Evolutionary conservation across 495 filamentous ascomycete species (phyloP).

Genomic region (Bombardia bombarda): DNA sequence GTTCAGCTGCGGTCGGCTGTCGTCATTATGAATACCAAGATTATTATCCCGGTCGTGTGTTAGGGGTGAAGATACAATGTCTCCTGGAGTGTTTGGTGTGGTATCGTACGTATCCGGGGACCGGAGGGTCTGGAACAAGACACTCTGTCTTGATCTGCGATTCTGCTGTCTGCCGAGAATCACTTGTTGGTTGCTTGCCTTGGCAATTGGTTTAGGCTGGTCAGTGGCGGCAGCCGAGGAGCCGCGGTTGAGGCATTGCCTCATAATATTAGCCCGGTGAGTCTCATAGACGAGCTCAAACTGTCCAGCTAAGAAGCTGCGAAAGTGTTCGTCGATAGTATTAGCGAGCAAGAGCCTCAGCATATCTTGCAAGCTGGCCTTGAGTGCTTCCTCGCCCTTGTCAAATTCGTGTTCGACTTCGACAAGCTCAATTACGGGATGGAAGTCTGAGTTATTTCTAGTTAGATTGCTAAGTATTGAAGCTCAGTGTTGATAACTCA

Average conservation of each 20-base stretch:
- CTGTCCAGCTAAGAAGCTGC: slow-evolving; percentile 19
- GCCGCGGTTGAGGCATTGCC: slow-evolving; percentile 7
- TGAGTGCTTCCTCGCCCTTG: slow-evolving; percentile 13
- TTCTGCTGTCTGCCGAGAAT: not conserved
- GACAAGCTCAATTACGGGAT: slow-evolving; percentile 19
- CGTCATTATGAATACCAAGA: too few relatives aligned
- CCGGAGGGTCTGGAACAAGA: not conserved
- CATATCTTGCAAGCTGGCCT: slow-evolving; percentile 15
- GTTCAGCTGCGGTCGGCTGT: not conserved
- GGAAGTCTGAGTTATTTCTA: slow-evolving; percentile 14
- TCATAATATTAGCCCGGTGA: slow-evolving; percentile 17
- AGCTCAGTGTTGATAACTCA: slow-evolving; percentile 3
- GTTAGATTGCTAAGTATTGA: not conserved
- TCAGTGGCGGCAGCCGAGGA: not conserved
- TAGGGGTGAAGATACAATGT: not conserved
- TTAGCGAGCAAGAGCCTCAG: slow-evolving; percentile 18
- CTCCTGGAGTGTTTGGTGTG: not conserved
- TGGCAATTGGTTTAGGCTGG: not conserved
- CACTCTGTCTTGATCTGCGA: slow-evolving; percentile 6
- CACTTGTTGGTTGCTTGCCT: not conserved
- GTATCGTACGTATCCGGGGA: not conserved
- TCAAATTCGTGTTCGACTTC: slow-evolving; percentile 22
- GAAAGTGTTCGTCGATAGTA: slow-evolving; percentile 14
- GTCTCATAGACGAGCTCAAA: slow-evolving; percentile 22
- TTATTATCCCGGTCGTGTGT: too few relatives aligned